Evolutionary conservation across 1,284 basidiomycete genomes (phyloP), one percentile per base, ranked within the genome.

Genomic region (Xerocomus amazonicus): DNA sequence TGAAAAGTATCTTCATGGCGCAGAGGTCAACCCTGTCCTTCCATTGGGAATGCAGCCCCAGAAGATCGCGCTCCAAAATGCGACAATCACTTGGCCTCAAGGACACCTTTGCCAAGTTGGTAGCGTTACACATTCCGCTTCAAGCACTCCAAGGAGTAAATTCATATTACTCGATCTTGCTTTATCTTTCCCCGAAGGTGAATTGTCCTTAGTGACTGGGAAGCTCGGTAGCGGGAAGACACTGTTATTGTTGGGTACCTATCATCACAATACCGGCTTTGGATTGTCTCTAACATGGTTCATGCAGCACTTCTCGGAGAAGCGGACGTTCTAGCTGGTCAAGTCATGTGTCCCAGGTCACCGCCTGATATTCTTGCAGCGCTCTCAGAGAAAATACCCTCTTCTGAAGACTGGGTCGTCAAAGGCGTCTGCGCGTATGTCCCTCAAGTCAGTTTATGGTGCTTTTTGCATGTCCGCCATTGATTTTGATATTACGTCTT

Each of bases 21-120:
- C 78, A 1, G 92, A 94, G 68, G 81, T 94, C 14, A 66, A 75
- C 1, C 65, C 74, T 0, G 82, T 86, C 6, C 75, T 75, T 13
- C 79, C 82, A 8, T 67, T 87, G 9, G 69, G 75, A n/a, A 68
- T 76, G 27, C 78, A 82, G 53, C 73, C 76, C 2, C 73, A 77
- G 43, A 76, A 70, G 1, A 87, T 97, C 53, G 76, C 83, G 1
- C 79, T 96, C 56, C 84, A 84, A 59, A 87, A 85, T 6, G 92
- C 91, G 12, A 96, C 91, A 0, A 76, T 92, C 47, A 92, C 92
- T 0, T 97, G 93, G 93, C 90, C 94, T 0, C 82, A 84, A 63
- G 86, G 90, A 54, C 80, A 85, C 37, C 51, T 69, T 9, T 72
- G 73, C 26, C 57, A 66, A 7, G 83, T 81, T 59, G 63, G 63